These are phyloP conservation scores for Chlamydomonas applanata DNA, from an alignment of 139 green algal genomes.

Conservation along the genomic window DNA sequence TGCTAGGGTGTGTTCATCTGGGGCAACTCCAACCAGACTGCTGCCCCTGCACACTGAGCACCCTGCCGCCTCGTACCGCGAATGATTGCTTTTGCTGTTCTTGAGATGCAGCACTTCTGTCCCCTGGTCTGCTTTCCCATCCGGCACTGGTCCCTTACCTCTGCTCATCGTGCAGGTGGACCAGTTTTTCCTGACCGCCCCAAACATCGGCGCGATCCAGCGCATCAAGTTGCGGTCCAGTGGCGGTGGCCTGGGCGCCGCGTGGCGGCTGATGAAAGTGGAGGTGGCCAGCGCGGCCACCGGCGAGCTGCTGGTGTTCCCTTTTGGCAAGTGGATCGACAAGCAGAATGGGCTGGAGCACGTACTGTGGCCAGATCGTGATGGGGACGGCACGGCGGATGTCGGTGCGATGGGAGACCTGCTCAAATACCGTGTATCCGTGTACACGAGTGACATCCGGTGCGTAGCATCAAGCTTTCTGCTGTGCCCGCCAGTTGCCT, in stretches of 20 bases:
- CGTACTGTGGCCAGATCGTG: constrained; percentile 38
- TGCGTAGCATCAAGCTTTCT: too few species aligned
- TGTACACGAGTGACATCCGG: constrained; percentile 42
- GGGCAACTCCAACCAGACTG: too few species aligned
- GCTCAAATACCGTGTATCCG: constrained; percentile 41
- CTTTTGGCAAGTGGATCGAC: constrained; percentile 34
- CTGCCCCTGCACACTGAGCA: too few species aligned
- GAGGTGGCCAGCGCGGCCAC: constrained; percentile 33
- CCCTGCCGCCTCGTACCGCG: too few species aligned
- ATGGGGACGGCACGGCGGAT: constrained; percentile 44
- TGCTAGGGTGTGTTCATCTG: too few species aligned
- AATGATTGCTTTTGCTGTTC: too few species aligned
- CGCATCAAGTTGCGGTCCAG: constrained; percentile 41
- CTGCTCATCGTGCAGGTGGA: constrained; percentile 31
- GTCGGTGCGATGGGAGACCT: constrained; percentile 21
- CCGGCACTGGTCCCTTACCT: too few species aligned
- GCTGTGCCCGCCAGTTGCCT: too few species aligned
- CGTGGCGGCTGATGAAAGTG: constrained; percentile 46
- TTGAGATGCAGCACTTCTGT: too few species aligned
- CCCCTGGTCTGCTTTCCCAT: too few species aligned
- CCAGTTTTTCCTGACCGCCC: constrained; percentile 36
- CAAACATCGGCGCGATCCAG: constrained; percentile 51
- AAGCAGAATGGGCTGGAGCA: constrained; percentile 36
- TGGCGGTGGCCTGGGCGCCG: constrained; percentile 39
- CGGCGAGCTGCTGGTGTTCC: constrained; percentile 45